Evolutionary conservation across 106 monocot genomes (phyloP).

Genomic region (Acorus gramineus): DNA sequence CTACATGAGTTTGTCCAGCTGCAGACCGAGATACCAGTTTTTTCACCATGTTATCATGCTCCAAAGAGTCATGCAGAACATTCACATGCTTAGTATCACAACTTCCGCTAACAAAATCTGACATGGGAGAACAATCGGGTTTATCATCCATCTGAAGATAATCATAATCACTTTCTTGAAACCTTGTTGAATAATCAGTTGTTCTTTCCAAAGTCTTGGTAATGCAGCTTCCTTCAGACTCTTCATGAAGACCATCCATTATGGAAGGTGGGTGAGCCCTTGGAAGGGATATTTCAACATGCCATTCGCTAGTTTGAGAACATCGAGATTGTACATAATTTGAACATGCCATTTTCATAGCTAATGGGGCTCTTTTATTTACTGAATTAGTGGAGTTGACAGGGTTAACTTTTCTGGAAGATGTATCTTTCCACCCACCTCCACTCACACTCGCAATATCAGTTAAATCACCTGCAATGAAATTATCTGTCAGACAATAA

Average conservation of each 20-base stretch:
- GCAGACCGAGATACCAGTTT: not conserved
- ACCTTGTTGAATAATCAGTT: constrained; percentile 12
- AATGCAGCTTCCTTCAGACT: constrained; percentile 25
- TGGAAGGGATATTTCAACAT: constrained; percentile 71
- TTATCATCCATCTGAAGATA: constrained; percentile 32
- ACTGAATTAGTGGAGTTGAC: constrained; percentile 26
- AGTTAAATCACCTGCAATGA: constrained; percentile 31
- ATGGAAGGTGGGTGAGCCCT: constrained; percentile 19
- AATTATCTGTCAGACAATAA: constrained; percentile 39
- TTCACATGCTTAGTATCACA: constrained; percentile 64
- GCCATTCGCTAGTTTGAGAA: constrained; percentile 42
- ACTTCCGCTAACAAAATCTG: constrained; percentile 51
- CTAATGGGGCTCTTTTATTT: constrained; percentile 51
- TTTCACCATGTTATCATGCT: not conserved
- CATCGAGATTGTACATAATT: constrained; percentile 23
- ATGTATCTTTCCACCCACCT: constrained; percentile 48
- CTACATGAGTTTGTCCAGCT: not conserved
- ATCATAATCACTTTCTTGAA: constrained; percentile 18
- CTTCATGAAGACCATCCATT: constrained; percentile 12
- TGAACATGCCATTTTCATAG: constrained; percentile 21
- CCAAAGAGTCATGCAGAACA: not conserved
- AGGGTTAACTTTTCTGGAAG: constrained; percentile 34
- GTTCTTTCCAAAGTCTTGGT: constrained; percentile 21
- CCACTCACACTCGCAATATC: constrained; percentile 47
- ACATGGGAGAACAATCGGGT: constrained; percentile 38